Conservation (phyloP, 345 rosid species). For the Raphanus raphanistrum region DNA sequence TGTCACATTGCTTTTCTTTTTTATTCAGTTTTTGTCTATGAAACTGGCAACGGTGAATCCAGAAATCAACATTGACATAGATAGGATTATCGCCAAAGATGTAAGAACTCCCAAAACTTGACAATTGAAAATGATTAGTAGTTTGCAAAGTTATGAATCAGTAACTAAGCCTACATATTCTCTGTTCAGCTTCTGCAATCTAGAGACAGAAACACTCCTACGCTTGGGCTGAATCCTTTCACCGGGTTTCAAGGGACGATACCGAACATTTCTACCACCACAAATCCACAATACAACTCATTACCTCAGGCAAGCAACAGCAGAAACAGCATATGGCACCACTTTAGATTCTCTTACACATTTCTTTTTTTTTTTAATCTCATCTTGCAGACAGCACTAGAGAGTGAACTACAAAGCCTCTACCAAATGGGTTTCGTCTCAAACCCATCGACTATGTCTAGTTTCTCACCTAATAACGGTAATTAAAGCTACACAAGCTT, state of each 20-base stretch:
- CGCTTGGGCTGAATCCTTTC: slow-evolving; percentile 52
- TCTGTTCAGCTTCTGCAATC: slow-evolving; percentile 59
- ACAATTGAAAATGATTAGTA: background rate
- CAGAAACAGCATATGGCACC: background rate
- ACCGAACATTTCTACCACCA: slow-evolving; percentile 48
- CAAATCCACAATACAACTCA: slow-evolving; percentile 58
- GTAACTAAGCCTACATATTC: slow-evolving; percentile 11
- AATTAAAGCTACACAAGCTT: slow-evolving; percentile 21
- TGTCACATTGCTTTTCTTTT: no score
- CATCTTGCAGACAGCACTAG: slow-evolving; percentile 50
- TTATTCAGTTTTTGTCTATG: slow-evolving; percentile 56
- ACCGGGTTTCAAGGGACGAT: slow-evolving; percentile 52
- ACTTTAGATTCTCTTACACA: background rate
- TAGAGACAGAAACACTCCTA: slow-evolving; percentile 48
- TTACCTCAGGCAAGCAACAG: slow-evolving; percentile 54
- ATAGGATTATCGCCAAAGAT: slow-evolving; percentile 76
- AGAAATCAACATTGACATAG: slow-evolving; percentile 63
- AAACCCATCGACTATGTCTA: slow-evolving; percentile 51
- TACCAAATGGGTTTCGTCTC: slow-evolving; percentile 77
- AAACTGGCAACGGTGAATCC: slow-evolving; percentile 93
- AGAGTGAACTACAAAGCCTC: slow-evolving; percentile 70
- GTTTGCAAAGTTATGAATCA: slow-evolving; percentile 13
- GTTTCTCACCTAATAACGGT: slow-evolving; percentile 65
- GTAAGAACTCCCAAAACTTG: slow-evolving; percentile 46
- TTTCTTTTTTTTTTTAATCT: background rate